Conservation (phyloP, 768 basidiomycete genomes). For the Mycena capillaripes region DNA sequence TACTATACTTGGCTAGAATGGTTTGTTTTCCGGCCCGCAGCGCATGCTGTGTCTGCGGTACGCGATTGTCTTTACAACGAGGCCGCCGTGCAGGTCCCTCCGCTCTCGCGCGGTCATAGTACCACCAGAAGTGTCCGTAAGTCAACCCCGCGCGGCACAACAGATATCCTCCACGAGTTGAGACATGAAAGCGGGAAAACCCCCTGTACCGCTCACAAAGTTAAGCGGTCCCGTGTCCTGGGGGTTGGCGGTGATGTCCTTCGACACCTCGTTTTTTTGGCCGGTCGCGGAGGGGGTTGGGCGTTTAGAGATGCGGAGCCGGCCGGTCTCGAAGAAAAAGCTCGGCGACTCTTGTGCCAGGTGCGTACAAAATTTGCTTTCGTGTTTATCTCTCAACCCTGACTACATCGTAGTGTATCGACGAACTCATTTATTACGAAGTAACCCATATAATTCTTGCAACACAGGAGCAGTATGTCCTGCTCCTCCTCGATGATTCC, state of each 20-base stretch:
- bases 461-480: conserved; percentile 15
- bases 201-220: not conserved
- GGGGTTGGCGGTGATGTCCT: not conserved
- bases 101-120: not conserved
- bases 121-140: not conserved
- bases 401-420: conserved; percentile 13
- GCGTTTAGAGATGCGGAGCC: not conserved
- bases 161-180: conserved; percentile 8
- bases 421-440: conserved; percentile 5
- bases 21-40: conserved; percentile 5
- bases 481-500: conserved; percentile 13
- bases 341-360: conserved; percentile 8
- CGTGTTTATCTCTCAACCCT: conserved; percentile 1
- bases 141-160: not conserved
- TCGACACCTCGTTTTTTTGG: not conserved
- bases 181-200: too few relatives aligned
- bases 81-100: not conserved
- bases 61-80: not conserved
- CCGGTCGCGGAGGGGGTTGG: not conserved
- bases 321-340: not conserved
- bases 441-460: conserved; percentile 15
- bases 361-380: conserved; percentile 2
- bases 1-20: conserved; percentile 12
- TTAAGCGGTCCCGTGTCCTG: conserved; percentile 11
- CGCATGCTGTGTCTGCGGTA: conserved; percentile 4